These are phyloP conservation scores for Myochromella boudieri DNA, from an alignment of 768 basidiomycete genomes.

Conservation along the genomic window DNA sequence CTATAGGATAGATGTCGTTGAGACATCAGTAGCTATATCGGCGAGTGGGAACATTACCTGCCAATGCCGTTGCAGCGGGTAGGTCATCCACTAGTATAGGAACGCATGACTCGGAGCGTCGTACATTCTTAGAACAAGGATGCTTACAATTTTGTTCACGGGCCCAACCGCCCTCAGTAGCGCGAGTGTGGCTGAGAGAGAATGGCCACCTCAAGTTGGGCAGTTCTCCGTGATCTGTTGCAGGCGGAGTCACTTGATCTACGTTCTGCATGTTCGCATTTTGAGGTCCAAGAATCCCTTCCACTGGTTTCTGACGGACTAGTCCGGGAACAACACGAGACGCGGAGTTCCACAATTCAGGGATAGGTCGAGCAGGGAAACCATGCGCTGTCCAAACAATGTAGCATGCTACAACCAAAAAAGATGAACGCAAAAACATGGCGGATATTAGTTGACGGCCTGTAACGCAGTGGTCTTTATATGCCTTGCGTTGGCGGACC, in stretches of 20 bases:
- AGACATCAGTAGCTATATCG: background rate
- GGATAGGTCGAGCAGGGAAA: too few species aligned
- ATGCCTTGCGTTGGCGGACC: too few species aligned
- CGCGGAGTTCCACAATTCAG: conserved; percentile 3
- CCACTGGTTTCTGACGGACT: conserved; percentile 44
- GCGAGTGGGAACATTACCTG: conserved; percentile 24
- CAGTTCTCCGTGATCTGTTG: conserved; percentile 59
- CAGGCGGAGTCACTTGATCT: conserved; percentile 58
- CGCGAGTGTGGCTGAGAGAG: conserved; percentile 56
- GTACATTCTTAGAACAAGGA: conserved; percentile 12
- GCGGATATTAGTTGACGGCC: too few species aligned
- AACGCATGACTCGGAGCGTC: background rate
- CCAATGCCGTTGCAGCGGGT: conserved; percentile 45
- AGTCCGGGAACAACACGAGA: conserved; percentile 27
- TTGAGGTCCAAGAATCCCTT: conserved; percentile 52
- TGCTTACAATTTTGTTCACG: conserved; percentile 52
- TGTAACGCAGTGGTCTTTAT: too few species aligned
- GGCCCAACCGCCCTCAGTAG: conserved; percentile 67
- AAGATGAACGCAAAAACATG: too few species aligned
- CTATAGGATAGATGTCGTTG: conserved; percentile 22
- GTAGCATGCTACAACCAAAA: too few species aligned
- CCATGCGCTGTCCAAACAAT: too few species aligned
- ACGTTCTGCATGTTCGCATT: conserved; percentile 61
- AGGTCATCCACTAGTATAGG: conserved; percentile 37
- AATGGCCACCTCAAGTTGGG: conserved; percentile 67